These are phyloP conservation scores for Termitomyces sp. DNA, from an alignment of 768 basidiomycete species.

Conservation along the genomic window DNA sequence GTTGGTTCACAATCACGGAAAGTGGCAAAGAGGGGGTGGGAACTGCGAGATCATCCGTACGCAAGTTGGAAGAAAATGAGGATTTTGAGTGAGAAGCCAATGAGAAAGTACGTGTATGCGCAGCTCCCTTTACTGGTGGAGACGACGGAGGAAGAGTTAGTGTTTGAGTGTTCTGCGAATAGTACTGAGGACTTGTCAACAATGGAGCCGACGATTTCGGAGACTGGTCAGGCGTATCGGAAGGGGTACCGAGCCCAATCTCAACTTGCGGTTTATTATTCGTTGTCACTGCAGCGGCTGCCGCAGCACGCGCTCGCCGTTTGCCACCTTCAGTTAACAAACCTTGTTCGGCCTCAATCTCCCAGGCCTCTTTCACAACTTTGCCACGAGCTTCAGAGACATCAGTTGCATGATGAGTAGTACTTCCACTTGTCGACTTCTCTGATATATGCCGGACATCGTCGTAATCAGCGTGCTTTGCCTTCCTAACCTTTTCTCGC, in stretches of 20 bases:
- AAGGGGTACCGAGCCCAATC: conserved; percentile 23
- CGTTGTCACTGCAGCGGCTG: conserved; percentile 29
- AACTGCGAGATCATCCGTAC: conserved; percentile 44
- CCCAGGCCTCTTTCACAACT: conserved; percentile 69
- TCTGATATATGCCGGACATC: conserved; percentile 26
- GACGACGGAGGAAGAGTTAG: conserved; percentile 63
- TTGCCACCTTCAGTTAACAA: conserved; percentile 71
- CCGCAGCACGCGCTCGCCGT: conserved; percentile 57
- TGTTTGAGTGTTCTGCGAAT: conserved; percentile 48
- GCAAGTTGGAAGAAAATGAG: conserved; percentile 11
- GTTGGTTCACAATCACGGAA: conserved; percentile 53
- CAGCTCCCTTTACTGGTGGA: conserved; percentile 43
- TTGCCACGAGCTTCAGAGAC: conserved; percentile 23
- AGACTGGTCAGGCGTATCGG: conserved; percentile 16
- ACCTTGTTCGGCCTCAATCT: conserved; percentile 74
- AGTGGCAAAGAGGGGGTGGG: conserved; percentile 71
- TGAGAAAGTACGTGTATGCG: conserved; percentile 65
- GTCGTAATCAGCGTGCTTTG: conserved; percentile 25
- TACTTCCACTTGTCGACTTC: neutral
- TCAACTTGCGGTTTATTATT: conserved; percentile 8
- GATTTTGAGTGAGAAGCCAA: conserved; percentile 32
- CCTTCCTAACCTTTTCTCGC: conserved; percentile 38
- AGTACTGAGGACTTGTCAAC: conserved; percentile 58
- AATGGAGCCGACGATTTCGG: conserved; percentile 29
- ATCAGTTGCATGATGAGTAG: neutral